These are phyloP conservation scores for Ogataea allantospora DNA, from an alignment of 805 yeast genomes.

Conservation along the genomic window DNA sequence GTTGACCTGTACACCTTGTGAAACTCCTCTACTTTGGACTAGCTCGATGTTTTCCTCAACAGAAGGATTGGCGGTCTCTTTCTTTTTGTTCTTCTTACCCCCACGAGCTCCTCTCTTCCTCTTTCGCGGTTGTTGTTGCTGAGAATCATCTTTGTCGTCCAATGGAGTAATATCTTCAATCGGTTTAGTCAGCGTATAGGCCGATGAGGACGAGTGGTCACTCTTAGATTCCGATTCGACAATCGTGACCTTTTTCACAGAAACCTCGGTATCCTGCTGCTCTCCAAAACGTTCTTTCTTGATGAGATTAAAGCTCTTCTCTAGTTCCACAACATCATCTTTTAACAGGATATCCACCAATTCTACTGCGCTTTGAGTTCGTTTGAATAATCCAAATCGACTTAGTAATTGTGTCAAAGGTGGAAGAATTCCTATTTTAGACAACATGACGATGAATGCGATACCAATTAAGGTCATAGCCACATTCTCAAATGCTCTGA, in stretches of 20 bases:
- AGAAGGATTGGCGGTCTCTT: constrained; percentile 16
- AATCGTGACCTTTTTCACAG: constrained; percentile 13
- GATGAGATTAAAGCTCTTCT: constrained; percentile 26
- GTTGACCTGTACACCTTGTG: not conserved
- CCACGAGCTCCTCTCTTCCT: constrained; percentile 87
- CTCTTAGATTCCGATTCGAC: constrained; percentile 8
- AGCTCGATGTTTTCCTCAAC: constrained; percentile 12
- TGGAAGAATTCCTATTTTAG: constrained; percentile 38
- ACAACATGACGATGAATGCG: constrained; percentile 36
- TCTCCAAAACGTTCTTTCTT: constrained; percentile 26
- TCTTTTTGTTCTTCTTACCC: constrained; percentile 58
- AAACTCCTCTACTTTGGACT: constrained; percentile 1
- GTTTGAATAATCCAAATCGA: constrained; percentile 32
- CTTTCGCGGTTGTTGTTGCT: constrained; percentile 41
- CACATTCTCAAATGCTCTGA: constrained; percentile 46
- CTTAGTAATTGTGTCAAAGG: constrained; percentile 32
- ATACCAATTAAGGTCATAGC: constrained; percentile 41
- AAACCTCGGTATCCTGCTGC: constrained; percentile 2
- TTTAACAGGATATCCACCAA: constrained; percentile 32
- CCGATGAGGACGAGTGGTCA: constrained; percentile 17
- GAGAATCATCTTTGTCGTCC: constrained; percentile 18
- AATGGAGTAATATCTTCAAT: constrained; percentile 6
- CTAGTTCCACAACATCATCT: constrained; percentile 28
- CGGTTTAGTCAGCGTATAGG: constrained; percentile 12
- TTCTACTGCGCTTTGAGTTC: constrained; percentile 36